A percentile compares a stretch with the other conserved stretches of the same genome.
Conservation (phyloP, 176 grass and related monocot genomes). For the Lolium multiflorum region DNA sequence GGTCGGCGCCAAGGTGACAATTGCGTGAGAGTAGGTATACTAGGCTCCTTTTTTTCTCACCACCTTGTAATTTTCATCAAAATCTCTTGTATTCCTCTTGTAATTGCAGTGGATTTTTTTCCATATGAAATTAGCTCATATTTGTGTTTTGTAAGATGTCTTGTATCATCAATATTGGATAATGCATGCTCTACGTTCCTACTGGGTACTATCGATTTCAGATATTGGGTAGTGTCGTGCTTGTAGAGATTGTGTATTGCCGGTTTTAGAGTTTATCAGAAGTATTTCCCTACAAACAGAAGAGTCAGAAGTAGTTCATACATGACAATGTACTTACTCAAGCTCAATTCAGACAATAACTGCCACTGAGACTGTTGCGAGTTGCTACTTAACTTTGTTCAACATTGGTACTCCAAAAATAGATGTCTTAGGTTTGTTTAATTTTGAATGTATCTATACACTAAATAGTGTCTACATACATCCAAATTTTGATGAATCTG, state of each 20-base stretch:
- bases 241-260: not conserved
- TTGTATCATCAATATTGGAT: not conserved
- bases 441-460: too few species aligned
- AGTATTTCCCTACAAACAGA: not conserved
- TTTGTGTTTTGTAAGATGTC: not conserved
- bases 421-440: too few species aligned
- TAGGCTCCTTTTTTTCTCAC: slow-evolving; percentile 13
- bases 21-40: slow-evolving; percentile 69
- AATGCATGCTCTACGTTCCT: not conserved
- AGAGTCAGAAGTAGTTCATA: not conserved
- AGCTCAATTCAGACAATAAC: not conserved
- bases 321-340: not conserved
- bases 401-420: too few species aligned
- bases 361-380: not conserved
- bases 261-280: not conserved
- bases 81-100: slow-evolving; percentile 46
- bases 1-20: slow-evolving; percentile 81
- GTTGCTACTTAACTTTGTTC: not conserved
- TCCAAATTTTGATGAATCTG: too few species aligned
- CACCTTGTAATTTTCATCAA: slow-evolving; percentile 9
- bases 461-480: too few species aligned
- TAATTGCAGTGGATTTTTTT: slow-evolving; percentile 29
- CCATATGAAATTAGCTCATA: slow-evolving; percentile 24
- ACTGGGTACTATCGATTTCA: slow-evolving; percentile 27
- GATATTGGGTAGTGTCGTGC: not conserved